A percentile compares a stretch with the other conserved stretches of the same genome.
Evolutionary conservation across 371 early-diverging fungal species (phyloP).

Genomic region (Paraphysoderma sedebokerense): DNA sequence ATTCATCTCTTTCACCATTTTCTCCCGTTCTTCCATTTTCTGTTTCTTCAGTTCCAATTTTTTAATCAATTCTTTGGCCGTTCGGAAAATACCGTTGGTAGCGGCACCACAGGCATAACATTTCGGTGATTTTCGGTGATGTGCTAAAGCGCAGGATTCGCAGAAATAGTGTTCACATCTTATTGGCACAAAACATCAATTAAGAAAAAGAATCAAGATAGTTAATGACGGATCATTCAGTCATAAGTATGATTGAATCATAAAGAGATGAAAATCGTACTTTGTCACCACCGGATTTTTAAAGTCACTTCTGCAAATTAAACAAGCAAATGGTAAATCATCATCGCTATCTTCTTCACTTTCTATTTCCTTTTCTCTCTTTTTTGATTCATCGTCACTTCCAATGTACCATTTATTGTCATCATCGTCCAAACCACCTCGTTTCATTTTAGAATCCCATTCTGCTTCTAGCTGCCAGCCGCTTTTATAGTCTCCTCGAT

Average conservation of each 20-base stretch:
- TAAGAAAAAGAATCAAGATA: background rate
- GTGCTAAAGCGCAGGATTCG: constrained; percentile 68
- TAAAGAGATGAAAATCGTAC: constrained; percentile 11
- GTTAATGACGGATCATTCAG: background rate
- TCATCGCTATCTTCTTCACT: constrained; percentile 34
- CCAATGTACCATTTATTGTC: constrained; percentile 20
- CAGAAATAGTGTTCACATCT: constrained; percentile 90
- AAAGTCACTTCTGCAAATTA: constrained; percentile 78
- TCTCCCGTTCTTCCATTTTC: constrained; percentile 13
- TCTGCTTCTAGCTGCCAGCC: constrained; percentile 92
- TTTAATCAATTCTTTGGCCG: constrained; percentile 56
- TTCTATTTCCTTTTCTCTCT: constrained; percentile 26
- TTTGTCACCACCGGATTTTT: constrained; percentile 74
- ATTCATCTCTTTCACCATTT: constrained; percentile 6
- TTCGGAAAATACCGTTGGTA: constrained; percentile 72
- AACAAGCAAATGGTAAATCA: constrained; percentile 77
- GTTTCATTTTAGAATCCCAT: constrained; percentile 70
- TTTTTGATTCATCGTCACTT: constrained; percentile 29
- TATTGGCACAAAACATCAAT: constrained; percentile 1
- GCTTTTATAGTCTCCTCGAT: constrained; percentile 87
- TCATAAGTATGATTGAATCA: background rate
- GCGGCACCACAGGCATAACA: constrained; percentile 75
- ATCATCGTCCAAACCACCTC: constrained; percentile 28
- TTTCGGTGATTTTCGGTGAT: constrained; percentile 66
- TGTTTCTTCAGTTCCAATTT: constrained; percentile 30